Base-by-base conservation (phyloP, 2,329 filamentous ascomycete species). In the Fusarium sp. region DNA sequence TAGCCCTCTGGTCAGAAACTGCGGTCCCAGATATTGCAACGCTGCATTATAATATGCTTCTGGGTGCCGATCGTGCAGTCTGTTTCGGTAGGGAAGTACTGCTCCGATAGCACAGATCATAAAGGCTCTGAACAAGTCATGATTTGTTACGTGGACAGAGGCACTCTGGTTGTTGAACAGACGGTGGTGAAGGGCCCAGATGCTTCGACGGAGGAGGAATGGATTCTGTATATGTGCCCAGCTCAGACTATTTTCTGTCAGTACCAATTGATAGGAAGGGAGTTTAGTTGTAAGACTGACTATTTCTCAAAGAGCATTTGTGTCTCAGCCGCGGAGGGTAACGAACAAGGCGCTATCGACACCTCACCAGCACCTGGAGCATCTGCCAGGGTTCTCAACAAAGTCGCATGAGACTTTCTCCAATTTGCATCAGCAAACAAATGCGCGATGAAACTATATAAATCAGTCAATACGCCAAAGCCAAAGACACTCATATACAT, bases 1-100 rank as follows among this genome's bases (percentile, higher is more conserved):
- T 0, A 74, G 13, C 0, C 69, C 63, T 24, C 70, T 46, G 0
- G 67, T 70, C 0, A 72, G 5, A 8, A 69, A 51, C 16, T 63
- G 47, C 0, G 41, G 7, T 0, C 49, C 65, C 0, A 72, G 32
- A 8, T 62, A 58, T 0, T 64, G 51, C 6, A 72, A 18, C 2
- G 62, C 70, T 6, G 66, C 56, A 20, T 72, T 69, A 2, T 64
- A 70, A 6, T 72, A 72, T 13, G 69, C 69, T 32, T 55, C 64
- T 2, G 70, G 70, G 9, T 72, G 69, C 0, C 61, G 53, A 3
- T 46, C 15, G 8, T 63, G 64, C 1, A 70, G 10, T 2, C 64
- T 51, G 6, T 70, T 67, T 0, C 70, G 40, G 4, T 67, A 72
- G 0, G 62, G 58, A 1, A 69, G 56, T 6, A 72, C 62, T 1